These are phyloP conservation scores for Protomyces arabidopsidicola DNA, from an alignment of 1,139 yeast species.

Conservation along the genomic window DNA sequence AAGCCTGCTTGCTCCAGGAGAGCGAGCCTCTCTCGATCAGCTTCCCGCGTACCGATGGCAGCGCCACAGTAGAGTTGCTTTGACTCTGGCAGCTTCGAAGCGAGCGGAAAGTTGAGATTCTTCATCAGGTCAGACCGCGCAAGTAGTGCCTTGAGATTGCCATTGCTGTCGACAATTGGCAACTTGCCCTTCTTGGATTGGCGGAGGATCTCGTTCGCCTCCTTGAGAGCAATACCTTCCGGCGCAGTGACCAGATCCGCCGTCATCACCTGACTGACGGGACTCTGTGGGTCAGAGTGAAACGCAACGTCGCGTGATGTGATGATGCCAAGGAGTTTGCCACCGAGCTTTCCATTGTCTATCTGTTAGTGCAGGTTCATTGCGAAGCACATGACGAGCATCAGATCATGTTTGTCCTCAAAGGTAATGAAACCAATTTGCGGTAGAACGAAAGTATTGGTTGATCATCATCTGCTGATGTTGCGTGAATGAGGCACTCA, in stretches of 20 bases:
- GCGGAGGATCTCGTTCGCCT: constrained; percentile 88
- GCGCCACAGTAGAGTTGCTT: constrained; percentile 99
- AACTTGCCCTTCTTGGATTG: constrained; percentile 94
- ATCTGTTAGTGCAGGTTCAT: constrained; percentile 29
- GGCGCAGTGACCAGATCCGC: constrained; percentile 77
- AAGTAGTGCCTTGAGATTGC: constrained; percentile 77
- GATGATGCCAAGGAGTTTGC: constrained; percentile 87
- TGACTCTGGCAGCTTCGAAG: constrained; percentile 86
- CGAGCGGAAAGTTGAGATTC: constrained; percentile 88
- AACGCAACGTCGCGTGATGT: constrained; percentile 97
- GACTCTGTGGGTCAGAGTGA: constrained; percentile 63
- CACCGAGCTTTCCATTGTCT: constrained; percentile 84
- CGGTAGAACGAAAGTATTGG: constrained; percentile 99
- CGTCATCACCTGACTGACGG: constrained; percentile 81
- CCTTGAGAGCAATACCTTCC: constrained; percentile 66
- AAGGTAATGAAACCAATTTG: constrained; percentile 85
- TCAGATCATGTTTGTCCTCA: constrained; percentile 57
- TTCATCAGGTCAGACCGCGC: constrained; percentile 96
- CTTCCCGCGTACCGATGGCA: constrained; percentile 88
- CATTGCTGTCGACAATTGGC: constrained; percentile 77
- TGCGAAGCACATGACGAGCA: constrained; percentile 3
- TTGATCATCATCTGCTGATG: constrained; percentile 50
- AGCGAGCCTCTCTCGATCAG: constrained; percentile 78
- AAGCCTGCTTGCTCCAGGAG: constrained; percentile 93
- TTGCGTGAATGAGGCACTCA: constrained; percentile 51